phyloP scores from a whole-genome alignment of 1,284 basidiomycete genomes.

The Cerioporus squamosus region DNA sequence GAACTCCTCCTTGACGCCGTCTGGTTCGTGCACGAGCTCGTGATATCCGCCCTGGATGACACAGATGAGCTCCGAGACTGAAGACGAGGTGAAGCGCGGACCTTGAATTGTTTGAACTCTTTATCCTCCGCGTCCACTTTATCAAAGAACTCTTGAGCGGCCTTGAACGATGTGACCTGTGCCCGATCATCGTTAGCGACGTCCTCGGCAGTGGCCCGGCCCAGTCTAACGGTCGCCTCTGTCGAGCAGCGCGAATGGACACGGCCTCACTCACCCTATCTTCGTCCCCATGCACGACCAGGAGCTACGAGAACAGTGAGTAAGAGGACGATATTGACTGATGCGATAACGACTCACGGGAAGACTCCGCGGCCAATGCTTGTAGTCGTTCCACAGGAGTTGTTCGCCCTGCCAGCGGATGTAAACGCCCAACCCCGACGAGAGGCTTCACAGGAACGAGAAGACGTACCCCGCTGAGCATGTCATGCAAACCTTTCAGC shows the following conservation, averaged over 20 bases:
- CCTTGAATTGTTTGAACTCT: conserved; percentile 41
- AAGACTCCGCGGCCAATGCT: conserved; percentile 72
- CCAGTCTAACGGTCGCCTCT: too few species aligned
- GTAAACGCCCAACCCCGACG: neutral
- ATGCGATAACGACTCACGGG: conserved; percentile 49
- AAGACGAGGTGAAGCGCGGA: conserved; percentile 39
- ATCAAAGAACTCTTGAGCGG: conserved; percentile 65
- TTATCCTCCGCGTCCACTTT: conserved; percentile 67
- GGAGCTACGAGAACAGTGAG: conserved; percentile 43
- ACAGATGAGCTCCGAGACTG: conserved; percentile 4
- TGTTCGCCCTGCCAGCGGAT: conserved; percentile 55
- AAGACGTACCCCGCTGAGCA: conserved; percentile 65
- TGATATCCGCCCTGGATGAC: conserved; percentile 72
- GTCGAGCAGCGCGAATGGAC: too few species aligned
- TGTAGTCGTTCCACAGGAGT: conserved; percentile 55
- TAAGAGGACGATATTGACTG: neutral
- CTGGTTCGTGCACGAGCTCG: conserved; percentile 83
- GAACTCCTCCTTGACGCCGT: conserved; percentile 67
- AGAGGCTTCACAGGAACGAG: neutral
- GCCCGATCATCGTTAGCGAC: neutral
- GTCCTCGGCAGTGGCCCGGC: too few species aligned
- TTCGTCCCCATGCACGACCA: conserved; percentile 77
- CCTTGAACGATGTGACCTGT: conserved; percentile 64
- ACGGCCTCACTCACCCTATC: conserved; percentile 55
- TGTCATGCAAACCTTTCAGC: conserved; percentile 70